Conservation (phyloP, 2,329 filamentous ascomycete genomes). For the Diaporthe velutina region DNA sequence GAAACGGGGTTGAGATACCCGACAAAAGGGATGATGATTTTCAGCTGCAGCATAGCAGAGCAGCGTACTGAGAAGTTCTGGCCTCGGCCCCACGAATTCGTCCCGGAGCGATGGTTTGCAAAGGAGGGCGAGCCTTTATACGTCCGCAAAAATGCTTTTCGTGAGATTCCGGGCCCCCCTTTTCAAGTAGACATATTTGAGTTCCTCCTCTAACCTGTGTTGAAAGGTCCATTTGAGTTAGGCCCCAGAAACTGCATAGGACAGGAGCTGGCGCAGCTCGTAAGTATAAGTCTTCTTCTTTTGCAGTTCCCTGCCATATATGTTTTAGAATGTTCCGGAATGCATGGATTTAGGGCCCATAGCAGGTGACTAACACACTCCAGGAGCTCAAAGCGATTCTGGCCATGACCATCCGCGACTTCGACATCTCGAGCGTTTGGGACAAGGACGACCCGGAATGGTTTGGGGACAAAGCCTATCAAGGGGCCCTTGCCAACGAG, state of each 20-base stretch:
- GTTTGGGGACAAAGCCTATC: constrained; percentile 33
- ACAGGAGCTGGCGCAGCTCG: constrained; percentile 51
- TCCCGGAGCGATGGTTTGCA: constrained; percentile 58
- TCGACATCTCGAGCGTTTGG: constrained; percentile 35
- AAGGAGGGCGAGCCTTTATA: constrained; percentile 42
- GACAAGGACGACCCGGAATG: constrained; percentile 31
- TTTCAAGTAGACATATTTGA: too few relatives aligned
- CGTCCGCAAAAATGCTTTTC: constrained; percentile 46
- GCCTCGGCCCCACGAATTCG: constrained; percentile 52
- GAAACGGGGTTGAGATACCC: constrained; percentile 52
- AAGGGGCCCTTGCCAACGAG: not conserved
- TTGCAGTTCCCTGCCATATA: too few relatives aligned
- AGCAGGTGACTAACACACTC: too few relatives aligned
- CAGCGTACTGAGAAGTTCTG: constrained; percentile 52
- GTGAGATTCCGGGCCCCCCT: constrained; percentile 23
- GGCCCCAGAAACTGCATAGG: constrained; percentile 54
- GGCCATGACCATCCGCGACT: constrained; percentile 36
- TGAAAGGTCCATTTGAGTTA: constrained; percentile 50
- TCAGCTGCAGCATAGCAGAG: constrained; percentile 41
- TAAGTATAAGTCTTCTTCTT: too few relatives aligned
- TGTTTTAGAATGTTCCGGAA: too few relatives aligned
- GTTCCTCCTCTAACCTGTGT: not conserved
- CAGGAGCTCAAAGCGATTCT: constrained; percentile 50
- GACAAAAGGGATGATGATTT: constrained; percentile 48
- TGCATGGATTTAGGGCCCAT: too few relatives aligned